phyloP scores from a whole-genome alignment of 257 asterid genomes.

The Prunella vulgaris region DNA sequence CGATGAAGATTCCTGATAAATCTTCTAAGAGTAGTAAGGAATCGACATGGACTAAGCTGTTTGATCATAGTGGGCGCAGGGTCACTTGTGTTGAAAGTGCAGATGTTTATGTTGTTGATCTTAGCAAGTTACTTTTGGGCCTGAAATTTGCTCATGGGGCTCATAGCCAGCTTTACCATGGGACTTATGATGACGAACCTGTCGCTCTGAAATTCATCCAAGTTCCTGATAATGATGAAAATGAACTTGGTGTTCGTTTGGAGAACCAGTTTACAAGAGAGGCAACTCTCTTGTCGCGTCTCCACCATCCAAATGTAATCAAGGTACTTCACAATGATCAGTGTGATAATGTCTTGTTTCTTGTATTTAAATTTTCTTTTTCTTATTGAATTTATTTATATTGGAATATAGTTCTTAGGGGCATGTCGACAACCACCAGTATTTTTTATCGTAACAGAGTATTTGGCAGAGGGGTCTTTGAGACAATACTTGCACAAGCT shows the following conservation, averaged over 20 bases:
- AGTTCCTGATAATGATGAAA: constrained; percentile 68
- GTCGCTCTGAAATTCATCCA: constrained; percentile 61
- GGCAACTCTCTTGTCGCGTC: constrained; percentile 61
- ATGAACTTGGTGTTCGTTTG: constrained; percentile 45
- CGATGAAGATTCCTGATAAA: constrained; percentile 42
- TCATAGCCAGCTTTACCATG: constrained; percentile 62
- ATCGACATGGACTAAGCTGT: constrained; percentile 57
- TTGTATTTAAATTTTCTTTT: neutral
- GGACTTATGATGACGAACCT: constrained; percentile 50
- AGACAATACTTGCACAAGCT: constrained; percentile 63
- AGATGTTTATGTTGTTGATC: constrained; percentile 50
- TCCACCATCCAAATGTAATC: constrained; percentile 55
- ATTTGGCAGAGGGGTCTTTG: constrained; percentile 58
- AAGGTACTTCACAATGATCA: constrained; percentile 34
- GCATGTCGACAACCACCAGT: constrained; percentile 55
- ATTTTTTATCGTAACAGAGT: constrained; percentile 63
- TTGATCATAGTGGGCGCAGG: constrained; percentile 67
- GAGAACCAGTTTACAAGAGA: constrained; percentile 62
- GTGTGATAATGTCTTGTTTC: neutral
- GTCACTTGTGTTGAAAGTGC: constrained; percentile 55
- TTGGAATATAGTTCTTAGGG: constrained; percentile 50
- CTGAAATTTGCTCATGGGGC: constrained; percentile 64
- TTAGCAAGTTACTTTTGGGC: constrained; percentile 55
- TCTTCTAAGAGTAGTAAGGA: constrained; percentile 44
- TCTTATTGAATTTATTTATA: constrained; percentile 1